phyloP scores from a whole-genome alignment of 192 early-diverging fungal genomes.

The Coemansia sp. region DNA sequence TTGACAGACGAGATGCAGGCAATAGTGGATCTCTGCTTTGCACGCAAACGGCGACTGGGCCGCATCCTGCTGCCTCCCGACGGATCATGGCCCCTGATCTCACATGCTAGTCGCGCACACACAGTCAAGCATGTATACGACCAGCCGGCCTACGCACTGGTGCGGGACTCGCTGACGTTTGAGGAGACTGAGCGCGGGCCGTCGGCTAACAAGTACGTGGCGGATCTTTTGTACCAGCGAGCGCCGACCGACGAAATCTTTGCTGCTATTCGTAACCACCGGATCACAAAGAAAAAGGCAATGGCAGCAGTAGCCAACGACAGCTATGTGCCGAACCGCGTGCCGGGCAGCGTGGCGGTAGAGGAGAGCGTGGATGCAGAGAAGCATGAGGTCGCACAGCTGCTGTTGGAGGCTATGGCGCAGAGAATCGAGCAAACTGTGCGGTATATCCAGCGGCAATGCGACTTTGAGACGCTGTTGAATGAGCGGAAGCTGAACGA shows the following conservation, averaged over 20 bases:
- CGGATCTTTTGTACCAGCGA: constrained; percentile 72
- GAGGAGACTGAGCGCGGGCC: constrained; percentile 56
- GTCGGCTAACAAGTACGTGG: constrained; percentile 61
- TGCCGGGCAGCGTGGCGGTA: not conserved
- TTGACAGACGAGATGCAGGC: constrained; percentile 48
- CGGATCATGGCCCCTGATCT: constrained; percentile 78
- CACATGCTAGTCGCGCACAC: constrained; percentile 59
- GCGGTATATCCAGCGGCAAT: constrained; percentile 48
- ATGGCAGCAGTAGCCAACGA: constrained; percentile 47
- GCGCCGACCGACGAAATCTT: constrained; percentile 76
- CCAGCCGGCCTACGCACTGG: constrained; percentile 60
- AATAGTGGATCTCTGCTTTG: constrained; percentile 54
- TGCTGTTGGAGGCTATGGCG: constrained; percentile 51
- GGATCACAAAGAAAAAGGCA: constrained; percentile 49
- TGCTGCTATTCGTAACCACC: constrained; percentile 60
- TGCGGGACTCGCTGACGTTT: constrained; percentile 64
- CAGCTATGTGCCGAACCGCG: constrained; percentile 43
- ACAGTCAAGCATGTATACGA: constrained; percentile 47
- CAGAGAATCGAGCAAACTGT: constrained; percentile 46
- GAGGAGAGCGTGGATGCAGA: constrained; percentile 32
- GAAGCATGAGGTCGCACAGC: constrained; percentile 33
- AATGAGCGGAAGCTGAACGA: constrained; percentile 40
- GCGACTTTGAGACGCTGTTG: constrained; percentile 56
- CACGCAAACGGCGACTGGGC: constrained; percentile 52
- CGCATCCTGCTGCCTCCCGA: constrained; percentile 60